Base-by-base conservation (phyloP, 441 rosid species). In the Corymbia calophylla region DNA sequence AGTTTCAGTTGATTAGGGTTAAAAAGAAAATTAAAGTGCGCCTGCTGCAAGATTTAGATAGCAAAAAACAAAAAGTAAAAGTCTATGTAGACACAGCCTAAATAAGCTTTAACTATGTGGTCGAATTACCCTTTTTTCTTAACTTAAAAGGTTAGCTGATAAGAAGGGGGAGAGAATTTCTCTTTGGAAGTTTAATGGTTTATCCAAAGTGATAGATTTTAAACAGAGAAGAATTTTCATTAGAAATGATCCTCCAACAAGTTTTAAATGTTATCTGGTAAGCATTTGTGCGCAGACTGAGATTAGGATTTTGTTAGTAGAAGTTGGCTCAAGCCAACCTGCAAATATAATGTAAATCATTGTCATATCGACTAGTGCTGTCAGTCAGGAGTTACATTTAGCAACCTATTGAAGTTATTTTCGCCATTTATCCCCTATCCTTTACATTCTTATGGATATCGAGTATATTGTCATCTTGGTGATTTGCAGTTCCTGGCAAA, bases 401-500 rank as follows among this genome's bases (percentile, higher is more conserved):
- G 84, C 29, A 44, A 18, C 51, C 84, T 77, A 44, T 44, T 44
- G 84, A 23, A 77, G n/a, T 44, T 77, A 44, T 23, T 44, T 77
- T 77, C 2, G n/a, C n/a, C 84, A 77, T 77, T 44, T 77, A 77
- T 44, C 53, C n/a, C 10, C n/a, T 77, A 44, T 77, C 51, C n/a
- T 23, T 77, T 77, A 23, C 84, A 77, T 44, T 77, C 84, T 23
- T 77, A 44, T 77, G 84, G 53, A 77, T 77, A 44, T 44, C 2
- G 6, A 77, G 29, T 44, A 39, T 77, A 27, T 44, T 77, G n/a
- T 77, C 49, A 77, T 44, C 47, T 86, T 32, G 70, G 49, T 86
- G 64, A 55, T 55, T 32, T 54, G 66, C 95, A 98, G 99, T 95
- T 88, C 95, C 98, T 88, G 95, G 95, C 55, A 93, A 94, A 96